Base-by-base conservation (phyloP, 73 alveolate species). In the Uronychia setigera region DNA sequence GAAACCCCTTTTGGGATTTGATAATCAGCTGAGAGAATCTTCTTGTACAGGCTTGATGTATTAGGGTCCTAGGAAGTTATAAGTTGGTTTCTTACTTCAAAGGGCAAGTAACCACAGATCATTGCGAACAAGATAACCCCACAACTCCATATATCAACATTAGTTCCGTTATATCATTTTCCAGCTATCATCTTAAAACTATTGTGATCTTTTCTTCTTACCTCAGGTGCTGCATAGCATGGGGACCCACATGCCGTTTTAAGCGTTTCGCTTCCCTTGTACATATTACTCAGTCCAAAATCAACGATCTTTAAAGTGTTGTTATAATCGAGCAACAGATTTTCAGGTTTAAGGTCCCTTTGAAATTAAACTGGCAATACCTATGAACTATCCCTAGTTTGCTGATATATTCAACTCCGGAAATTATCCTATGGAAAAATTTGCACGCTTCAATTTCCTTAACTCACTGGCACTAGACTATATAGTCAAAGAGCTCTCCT, bases 211-310 rank as follows among this genome's bases (percentile, higher is more conserved):
- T 11, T 32, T 28, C 1, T 0, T 1, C 26, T n/a, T 81, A 81
- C 88, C 60, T 98, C 99, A 0, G 99, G 99, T 11, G 99, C 99
- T 30, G 99, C 99, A 90, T 98, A 98, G 80, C 99, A 98, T 13
- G 99, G 99, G 57, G 98, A 91, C 32, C 99, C 99, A 79, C 99
- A 98, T 0, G 99, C 99, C 76, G 99, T 98, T 75, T 94, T 97
- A 32, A 98, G 87, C 31, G 95, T 84, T 81, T 82, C 91, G 28
- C 92, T 88, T 19, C 31, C 74, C 59, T 74, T 77, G 30, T 93
- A 92, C 88, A 91, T 93, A 78, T 95, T 95, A 35, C 94, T 84
- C 32, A 95, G 84, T 30, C 98, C 98, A 88, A 95, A 95, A 84
- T 95, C 98, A 5, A 95, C 95, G 31, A 95, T 89, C 86, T 96